Conservation (phyloP, 1,284 basidiomycete species). For the Spongispora temasekensis region DNA sequence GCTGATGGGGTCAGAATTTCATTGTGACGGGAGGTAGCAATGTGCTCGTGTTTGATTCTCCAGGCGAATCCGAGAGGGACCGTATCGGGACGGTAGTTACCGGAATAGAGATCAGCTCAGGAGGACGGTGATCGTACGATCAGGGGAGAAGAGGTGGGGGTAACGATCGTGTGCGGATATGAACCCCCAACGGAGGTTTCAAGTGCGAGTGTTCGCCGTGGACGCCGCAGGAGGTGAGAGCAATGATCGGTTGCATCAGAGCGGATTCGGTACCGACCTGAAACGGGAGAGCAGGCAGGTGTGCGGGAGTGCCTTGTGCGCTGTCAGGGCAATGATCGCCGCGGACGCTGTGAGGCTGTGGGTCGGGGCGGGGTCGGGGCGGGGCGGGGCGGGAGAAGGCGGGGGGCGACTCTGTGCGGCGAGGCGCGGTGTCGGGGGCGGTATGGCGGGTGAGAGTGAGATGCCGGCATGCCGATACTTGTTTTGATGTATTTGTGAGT, state of each 20-base stretch:
- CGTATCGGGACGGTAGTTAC: no score
- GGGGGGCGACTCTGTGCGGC: background rate
- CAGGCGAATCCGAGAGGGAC: no score
- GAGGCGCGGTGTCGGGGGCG: background rate
- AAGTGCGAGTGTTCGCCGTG: background rate
- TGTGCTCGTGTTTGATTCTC: no score
- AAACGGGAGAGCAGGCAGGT: background rate
- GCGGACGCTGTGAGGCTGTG: no score
- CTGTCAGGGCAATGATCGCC: background rate
- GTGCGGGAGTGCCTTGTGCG: background rate
- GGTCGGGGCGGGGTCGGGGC: background rate
- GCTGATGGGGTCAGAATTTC: no score
- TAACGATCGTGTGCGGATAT: background rate
- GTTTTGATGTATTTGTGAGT: constrained; percentile 15
- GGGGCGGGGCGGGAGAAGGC: background rate
- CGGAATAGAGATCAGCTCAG: no score
- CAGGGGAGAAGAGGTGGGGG: no score
- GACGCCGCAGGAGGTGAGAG: background rate
- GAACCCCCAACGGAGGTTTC: background rate
- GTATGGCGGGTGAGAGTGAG: background rate
- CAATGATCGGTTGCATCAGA: background rate
- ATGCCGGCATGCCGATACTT: constrained; percentile 32
- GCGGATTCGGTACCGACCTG: background rate
- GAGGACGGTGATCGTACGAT: no score
- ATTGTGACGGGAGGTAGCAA: no score